Conservation (phyloP, 768 basidiomycete species). For the Phlebiopsis flavidoalba region DNA sequence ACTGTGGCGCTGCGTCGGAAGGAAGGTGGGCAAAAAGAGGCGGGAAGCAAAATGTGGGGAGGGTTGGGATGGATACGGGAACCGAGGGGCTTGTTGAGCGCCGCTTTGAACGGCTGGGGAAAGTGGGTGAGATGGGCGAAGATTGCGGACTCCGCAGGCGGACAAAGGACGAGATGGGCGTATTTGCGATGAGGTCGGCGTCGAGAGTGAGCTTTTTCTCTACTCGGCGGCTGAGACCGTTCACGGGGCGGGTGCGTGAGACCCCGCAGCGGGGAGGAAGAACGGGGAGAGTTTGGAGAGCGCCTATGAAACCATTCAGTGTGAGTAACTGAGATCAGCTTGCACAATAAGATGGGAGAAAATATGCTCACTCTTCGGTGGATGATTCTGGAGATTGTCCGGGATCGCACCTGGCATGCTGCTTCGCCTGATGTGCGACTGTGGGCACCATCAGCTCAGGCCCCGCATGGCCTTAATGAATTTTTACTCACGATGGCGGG, state of each 20-base stretch:
- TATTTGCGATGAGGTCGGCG: conserved; percentile 30
- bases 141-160: conserved; percentile 74
- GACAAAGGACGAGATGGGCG: conserved; percentile 76
- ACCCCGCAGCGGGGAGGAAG: conserved; percentile 13
- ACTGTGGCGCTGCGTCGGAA: conserved; percentile 7
- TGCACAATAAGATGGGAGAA: not conserved
- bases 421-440: conserved; percentile 25
- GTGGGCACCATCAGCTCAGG: not conserved
- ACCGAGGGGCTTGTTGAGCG: conserved; percentile 30
- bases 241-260: conserved; percentile 1
- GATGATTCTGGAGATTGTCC: conserved; percentile 15
- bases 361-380: conserved; percentile 20
- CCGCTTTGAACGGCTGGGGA: conserved; percentile 33
- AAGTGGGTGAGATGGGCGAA: conserved; percentile 66
- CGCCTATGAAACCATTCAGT: conserved; percentile 14
- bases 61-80: conserved; percentile 61
- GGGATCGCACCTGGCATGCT: conserved; percentile 25
- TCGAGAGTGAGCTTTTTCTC: conserved; percentile 24
- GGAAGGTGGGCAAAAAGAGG: conserved; percentile 10
- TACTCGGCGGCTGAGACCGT: conserved; percentile 13
- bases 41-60: conserved; percentile 38
- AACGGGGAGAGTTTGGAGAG: conserved; percentile 26
- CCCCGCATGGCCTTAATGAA: not conserved
- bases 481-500: conserved; percentile 23
- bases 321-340: not conserved